phyloP scores from a whole-genome alignment of 805 yeast species.

The Cyberlindnera mrakii region DNA sequence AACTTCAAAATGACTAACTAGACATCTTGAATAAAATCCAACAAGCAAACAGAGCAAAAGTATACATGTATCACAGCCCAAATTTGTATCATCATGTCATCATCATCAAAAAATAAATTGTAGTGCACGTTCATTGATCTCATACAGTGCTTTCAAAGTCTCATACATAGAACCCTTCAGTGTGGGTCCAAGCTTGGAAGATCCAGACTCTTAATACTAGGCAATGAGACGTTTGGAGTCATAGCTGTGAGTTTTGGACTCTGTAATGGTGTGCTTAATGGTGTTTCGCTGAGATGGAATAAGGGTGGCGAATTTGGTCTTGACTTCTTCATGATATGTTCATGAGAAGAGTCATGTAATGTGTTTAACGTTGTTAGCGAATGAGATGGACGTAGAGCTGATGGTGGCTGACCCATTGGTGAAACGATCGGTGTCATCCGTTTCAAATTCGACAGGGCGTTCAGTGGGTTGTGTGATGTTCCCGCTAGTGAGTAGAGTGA shows the following conservation, averaged over 20 bases:
- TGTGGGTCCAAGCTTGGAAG: constrained; percentile 17
- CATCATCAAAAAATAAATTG: background rate
- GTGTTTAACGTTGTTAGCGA: constrained; percentile 21
- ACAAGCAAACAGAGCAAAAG: no score
- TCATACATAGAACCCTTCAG: no score
- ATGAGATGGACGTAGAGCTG: constrained; percentile 14
- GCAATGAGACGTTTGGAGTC: constrained; percentile 14
- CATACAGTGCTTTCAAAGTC: background rate
- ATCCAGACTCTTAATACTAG: constrained; percentile 23
- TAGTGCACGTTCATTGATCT: background rate
- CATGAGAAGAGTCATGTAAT: constrained; percentile 22
- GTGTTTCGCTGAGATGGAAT: constrained; percentile 37
- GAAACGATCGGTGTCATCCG: constrained; percentile 36
- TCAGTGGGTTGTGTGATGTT: constrained; percentile 9
- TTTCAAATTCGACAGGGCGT: constrained; percentile 21
- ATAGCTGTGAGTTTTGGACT: constrained; percentile 34
- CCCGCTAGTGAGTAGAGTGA: constrained; percentile 19
- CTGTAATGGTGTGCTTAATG: constrained; percentile 43
- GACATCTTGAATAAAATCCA: no score
- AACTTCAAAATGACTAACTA: no score
- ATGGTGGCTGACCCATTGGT: constrained; percentile 10
- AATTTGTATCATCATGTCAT: no score
- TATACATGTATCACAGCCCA: no score
- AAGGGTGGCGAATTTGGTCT: constrained; percentile 42
- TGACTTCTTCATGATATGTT: constrained; percentile 33